Evolutionary conservation across 108 stramenopile genomes (phyloP).

Genomic region (Bacterosira constricta): DNA sequence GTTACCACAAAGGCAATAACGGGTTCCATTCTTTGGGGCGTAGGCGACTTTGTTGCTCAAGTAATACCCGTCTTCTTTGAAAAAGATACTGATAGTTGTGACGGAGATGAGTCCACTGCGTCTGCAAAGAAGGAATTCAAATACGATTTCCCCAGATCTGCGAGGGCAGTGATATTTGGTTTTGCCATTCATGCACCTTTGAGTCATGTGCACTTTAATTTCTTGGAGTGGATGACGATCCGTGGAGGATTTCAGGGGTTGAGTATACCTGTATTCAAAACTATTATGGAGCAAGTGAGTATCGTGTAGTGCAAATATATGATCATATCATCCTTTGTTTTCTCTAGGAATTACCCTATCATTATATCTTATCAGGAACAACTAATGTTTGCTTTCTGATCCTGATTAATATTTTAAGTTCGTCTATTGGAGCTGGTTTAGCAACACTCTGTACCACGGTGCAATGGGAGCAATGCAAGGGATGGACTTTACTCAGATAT

Average conservation of each 20-base stretch:
- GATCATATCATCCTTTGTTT: background rate
- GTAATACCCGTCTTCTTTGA: constrained; percentile 50
- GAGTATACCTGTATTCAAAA: constrained; percentile 71
- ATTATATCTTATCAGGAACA: background rate
- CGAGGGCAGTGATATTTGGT: constrained; percentile 65
- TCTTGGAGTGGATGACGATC: constrained; percentile 79
- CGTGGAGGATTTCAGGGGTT: constrained; percentile 57
- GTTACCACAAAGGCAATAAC: constrained; percentile 75
- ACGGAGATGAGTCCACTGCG: background rate
- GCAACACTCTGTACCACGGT: constrained; percentile 76
- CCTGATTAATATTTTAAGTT: constrained; percentile 41
- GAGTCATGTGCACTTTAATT: constrained; percentile 76
- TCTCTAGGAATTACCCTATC: too few relatives aligned
- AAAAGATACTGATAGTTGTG: constrained; percentile 7
- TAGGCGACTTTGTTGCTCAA: constrained; percentile 79
- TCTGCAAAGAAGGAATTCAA: constrained; percentile 20
- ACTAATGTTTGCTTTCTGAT: background rate
- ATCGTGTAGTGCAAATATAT: background rate
- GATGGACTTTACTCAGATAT: constrained; percentile 43
- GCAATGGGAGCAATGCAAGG: constrained; percentile 87
- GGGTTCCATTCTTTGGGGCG: constrained; percentile 67
- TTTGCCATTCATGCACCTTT: constrained; percentile 76
- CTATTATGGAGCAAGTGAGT: constrained; percentile 78
- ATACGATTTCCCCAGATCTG: constrained; percentile 66
- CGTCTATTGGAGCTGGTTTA: constrained; percentile 85